Conservation (phyloP, 2,329 filamentous ascomycete species). For the Stagonosporopsis rhizophila region DNA sequence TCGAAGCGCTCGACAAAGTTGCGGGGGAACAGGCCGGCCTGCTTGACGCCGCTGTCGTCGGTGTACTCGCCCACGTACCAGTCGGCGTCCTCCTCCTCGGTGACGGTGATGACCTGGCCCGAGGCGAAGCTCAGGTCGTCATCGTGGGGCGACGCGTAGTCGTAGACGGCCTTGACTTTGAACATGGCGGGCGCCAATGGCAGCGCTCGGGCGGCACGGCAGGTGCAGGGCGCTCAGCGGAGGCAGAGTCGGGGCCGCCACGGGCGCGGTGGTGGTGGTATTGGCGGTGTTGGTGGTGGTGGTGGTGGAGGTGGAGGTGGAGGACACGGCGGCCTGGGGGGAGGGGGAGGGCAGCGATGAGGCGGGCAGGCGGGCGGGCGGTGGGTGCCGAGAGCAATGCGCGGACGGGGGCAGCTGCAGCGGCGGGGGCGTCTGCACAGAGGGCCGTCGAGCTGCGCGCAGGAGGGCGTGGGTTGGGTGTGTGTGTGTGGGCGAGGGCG, state of each 20-base stretch:
- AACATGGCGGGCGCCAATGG: conserved; percentile 58
- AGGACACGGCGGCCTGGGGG: too few relatives aligned
- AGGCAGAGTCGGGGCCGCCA: not conserved
- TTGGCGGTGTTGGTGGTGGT: too few relatives aligned
- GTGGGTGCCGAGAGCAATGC: too few relatives aligned
- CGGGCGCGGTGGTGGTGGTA: too few relatives aligned
- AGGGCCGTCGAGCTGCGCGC: too few relatives aligned
- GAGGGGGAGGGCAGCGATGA: too few relatives aligned
- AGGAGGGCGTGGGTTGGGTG: too few relatives aligned
- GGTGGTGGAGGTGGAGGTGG: too few relatives aligned
- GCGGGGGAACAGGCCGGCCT: conserved; percentile 88
- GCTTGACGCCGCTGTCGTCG: conserved; percentile 74
- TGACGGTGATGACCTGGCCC: conserved; percentile 93
- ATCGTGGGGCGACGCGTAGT: conserved; percentile 91
- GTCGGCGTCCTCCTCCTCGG: conserved; percentile 88
- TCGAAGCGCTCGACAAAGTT: conserved; percentile 99
- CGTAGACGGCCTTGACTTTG: conserved; percentile 95
- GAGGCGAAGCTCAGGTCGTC: conserved; percentile 88
- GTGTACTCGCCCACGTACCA: conserved; percentile 92
- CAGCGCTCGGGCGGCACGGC: not conserved
- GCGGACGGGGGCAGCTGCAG: too few relatives aligned
- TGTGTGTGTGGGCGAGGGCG: too few relatives aligned
- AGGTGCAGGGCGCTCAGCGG: not conserved
- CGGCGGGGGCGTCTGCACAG: too few relatives aligned
- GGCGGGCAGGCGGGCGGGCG: too few relatives aligned